Evolutionary conservation across 306 rosid genomes (phyloP), one percentile per base, ranked within the genome.

Genomic region (Quillaja saponaria): DNA sequence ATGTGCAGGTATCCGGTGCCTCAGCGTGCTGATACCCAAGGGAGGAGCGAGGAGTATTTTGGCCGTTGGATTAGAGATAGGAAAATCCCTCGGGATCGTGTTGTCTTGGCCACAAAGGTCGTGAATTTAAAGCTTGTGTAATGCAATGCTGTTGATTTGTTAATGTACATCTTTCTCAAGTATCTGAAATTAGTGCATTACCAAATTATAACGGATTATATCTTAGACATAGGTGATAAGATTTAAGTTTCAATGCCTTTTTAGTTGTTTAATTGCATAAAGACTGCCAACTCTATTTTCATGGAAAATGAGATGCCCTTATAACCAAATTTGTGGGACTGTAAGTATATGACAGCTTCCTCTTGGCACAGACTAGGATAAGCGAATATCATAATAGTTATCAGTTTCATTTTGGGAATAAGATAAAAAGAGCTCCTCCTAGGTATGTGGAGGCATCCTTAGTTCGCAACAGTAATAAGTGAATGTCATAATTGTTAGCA

Each of bases 31-130:
- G 68, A 73, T 16, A 86, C 96, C 61, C 94, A 72, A 60, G 98
- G 98, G 6, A 65, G 68, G 71, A 86, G 96, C 76, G 96, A 91
- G 71, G 96, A 84, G 56, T 88, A 75, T 63, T 79, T 88, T 37
- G 98, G 92, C 64, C 90, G 81, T 66, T 91, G 98, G 96, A 69
- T 91, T 53, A 66, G 72, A 19, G 66, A 73, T 6, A 69, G 84
- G 21, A 82, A 79, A n/a, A 72, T 86, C 66, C 55, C 88, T 19
- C 80, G 96, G 50, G 77, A 82, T 49, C 75, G 78, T 11, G 42
- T 86, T 46, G 79, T 88, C 20, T 55, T 91, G 71, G 90, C 96
- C 45, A 81, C 98, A 5, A 91, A 88, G 95, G 97, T 91, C 34
- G 55, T 25, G 14, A 10, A 40, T 51, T n/a, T 55, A 11, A 44